Evolutionary conservation across 2,329 filamentous ascomycete species (phyloP).

Genomic region (Gnomoniopsis smithogilvyi): DNA sequence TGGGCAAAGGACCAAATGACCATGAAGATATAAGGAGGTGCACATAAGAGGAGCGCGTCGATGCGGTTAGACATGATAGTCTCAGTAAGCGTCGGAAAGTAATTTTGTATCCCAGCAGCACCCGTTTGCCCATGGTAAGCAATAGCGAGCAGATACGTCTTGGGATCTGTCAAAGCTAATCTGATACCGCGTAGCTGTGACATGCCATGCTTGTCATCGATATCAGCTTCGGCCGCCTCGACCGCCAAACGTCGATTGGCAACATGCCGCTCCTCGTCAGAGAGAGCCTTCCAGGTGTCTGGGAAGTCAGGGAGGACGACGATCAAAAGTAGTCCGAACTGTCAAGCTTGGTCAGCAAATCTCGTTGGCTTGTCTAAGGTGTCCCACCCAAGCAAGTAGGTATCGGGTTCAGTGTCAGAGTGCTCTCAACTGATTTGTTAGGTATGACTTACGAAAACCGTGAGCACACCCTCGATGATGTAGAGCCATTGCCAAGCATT

Average conservation of each 20-base stretch:
- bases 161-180: constrained; percentile 14
- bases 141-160: constrained; percentile 16
- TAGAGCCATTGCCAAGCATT: constrained; percentile 17
- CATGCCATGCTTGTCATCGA: constrained; percentile 12
- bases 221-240: constrained; percentile 15
- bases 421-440: too few species aligned
- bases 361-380: background rate
- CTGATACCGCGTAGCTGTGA: constrained; percentile 18
- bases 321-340: constrained; percentile 11
- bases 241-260: constrained; percentile 14
- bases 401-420: too few species aligned
- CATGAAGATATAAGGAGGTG: constrained; percentile 28
- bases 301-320: constrained; percentile 16
- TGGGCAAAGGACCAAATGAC: constrained; percentile 28
- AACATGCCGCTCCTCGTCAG: constrained; percentile 14
- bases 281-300: constrained; percentile 13
- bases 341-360: background rate
- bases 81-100: constrained; percentile 27
- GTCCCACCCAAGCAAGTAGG: background rate
- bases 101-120: constrained; percentile 17
- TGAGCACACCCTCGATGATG: constrained; percentile 16
- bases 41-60: constrained; percentile 27
- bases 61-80: constrained; percentile 23
- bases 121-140: constrained; percentile 16
- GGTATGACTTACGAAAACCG: constrained; percentile 4